A percentile compares a stretch with the other conserved stretches of the same genome.
phyloP scores from a whole-genome alignment of 2,329 filamentous ascomycete genomes.

The Colletotrichum sidae region DNA sequence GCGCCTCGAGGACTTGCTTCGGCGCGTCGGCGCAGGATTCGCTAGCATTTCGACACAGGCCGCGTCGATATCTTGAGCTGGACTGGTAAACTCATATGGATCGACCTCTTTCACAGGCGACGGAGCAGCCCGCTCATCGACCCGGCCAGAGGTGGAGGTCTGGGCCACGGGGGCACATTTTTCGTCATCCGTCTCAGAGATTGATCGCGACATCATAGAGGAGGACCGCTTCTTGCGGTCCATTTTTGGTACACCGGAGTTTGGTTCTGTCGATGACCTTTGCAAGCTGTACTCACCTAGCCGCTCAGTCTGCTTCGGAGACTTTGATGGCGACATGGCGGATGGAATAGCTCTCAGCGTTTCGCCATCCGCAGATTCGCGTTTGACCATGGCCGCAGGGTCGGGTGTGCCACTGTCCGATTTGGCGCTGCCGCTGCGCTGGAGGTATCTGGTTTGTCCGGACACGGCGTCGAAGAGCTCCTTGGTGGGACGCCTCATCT shows the following conservation, averaged over 20 bases:
- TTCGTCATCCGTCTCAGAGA: slow-evolving; percentile 28
- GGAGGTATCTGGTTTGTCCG: slow-evolving; percentile 66
- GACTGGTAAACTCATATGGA: slow-evolving; percentile 66
- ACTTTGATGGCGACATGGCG: slow-evolving; percentile 8
- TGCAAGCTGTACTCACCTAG: slow-evolving; percentile 57
- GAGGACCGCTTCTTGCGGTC: slow-evolving; percentile 57
- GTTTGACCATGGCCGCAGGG: slow-evolving; percentile 46
- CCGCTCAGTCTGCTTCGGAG: slow-evolving; percentile 32
- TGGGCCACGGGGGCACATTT: slow-evolving; percentile 6
- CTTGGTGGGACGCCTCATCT: slow-evolving; percentile 85
- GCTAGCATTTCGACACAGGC: slow-evolving; percentile 42
- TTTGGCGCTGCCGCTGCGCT: slow-evolving; percentile 45
- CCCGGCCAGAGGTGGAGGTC: not conserved
- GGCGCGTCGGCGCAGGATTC: slow-evolving; percentile 44
- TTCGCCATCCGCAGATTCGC: slow-evolving; percentile 46
- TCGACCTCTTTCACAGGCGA: slow-evolving; percentile 47
- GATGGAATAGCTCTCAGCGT: slow-evolving; percentile 47
- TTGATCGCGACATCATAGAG: slow-evolving; percentile 38
- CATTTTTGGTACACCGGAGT: slow-evolving; percentile 49
- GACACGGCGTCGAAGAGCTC: slow-evolving; percentile 80
- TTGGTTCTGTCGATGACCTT: slow-evolving; percentile 44
- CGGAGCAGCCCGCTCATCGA: not conserved
- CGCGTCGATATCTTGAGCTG: slow-evolving; percentile 52
- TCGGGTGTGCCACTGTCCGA: slow-evolving; percentile 51
- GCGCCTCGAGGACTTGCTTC: slow-evolving; percentile 50